These are phyloP conservation scores for Rubroshorea leprosula DNA, from an alignment of 345 rosid species.

Conservation along the genomic window DNA sequence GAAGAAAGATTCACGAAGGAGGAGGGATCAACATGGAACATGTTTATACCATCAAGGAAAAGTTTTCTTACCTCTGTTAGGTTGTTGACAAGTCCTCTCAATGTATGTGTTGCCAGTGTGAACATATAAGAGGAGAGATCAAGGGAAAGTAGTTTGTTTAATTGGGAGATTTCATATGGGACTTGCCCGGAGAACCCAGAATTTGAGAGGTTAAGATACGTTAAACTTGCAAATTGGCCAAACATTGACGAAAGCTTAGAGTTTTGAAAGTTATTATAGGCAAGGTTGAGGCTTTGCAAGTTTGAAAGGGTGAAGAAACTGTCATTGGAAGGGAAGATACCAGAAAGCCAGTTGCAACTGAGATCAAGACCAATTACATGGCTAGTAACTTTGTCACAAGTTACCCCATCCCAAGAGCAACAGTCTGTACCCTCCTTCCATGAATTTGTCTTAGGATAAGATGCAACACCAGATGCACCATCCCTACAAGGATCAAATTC, in stretches of 20 bases:
- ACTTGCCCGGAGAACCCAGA: constrained; percentile 3
- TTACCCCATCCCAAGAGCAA: constrained; percentile 28
- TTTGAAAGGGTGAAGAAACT: constrained; percentile 18
- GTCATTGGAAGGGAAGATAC: constrained; percentile 9
- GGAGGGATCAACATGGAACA: not conserved
- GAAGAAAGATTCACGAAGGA: constrained; percentile 11
- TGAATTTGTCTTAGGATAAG: constrained; percentile 6
- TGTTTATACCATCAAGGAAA: not conserved
- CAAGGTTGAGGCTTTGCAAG: constrained; percentile 23
- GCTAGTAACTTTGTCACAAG: constrained; percentile 13
- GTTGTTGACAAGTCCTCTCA: constrained; percentile 6
- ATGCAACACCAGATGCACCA: too few species aligned
- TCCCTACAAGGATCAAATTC: too few species aligned
- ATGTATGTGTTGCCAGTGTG: not conserved
- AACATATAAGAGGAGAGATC: not conserved
- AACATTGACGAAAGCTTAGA: constrained; percentile 10
- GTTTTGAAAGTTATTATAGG: constrained; percentile 17
- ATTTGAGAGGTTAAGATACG: constrained; percentile 5
- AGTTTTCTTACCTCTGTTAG: constrained; percentile 5
- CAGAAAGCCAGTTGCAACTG: not conserved
- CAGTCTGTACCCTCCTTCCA: constrained; percentile 24
- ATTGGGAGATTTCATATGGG: constrained; percentile 6
- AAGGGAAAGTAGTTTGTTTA: constrained; percentile 14
- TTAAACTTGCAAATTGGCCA: constrained; percentile 2
- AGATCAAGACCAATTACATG: constrained; percentile 23